Evolutionary conservation across 2,329 filamentous ascomycete genomes (phyloP).

Genomic region (Ceratocystis colombiana): DNA sequence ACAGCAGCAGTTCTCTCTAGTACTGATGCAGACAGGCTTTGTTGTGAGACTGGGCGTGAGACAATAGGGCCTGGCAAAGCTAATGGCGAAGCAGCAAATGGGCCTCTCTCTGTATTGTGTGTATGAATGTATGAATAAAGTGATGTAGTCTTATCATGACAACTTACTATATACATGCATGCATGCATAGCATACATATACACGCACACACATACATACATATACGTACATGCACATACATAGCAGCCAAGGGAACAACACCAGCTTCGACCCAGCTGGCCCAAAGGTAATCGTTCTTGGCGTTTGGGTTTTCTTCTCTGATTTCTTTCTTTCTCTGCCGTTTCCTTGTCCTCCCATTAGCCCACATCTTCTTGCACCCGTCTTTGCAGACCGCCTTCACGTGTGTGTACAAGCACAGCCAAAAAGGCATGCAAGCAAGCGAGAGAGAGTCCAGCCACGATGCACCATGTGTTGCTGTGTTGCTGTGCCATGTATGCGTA

Average conservation of each 20-base stretch:
- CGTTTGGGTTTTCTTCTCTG: too few species aligned
- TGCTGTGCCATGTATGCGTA: conserved; percentile 8
- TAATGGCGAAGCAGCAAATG: neutral
- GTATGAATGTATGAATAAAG: too few species aligned
- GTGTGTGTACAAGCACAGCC: conserved; percentile 11
- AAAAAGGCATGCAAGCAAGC: conserved; percentile 12
- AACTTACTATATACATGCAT: neutral
- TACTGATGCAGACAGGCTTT: neutral
- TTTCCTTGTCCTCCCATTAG: conserved; percentile 3
- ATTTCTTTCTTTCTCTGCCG: neutral
- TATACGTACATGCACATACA: too few species aligned
- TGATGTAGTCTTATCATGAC: neutral
- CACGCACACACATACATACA: too few species aligned
- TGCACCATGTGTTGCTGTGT: conserved; percentile 5
- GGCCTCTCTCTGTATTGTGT: neutral
- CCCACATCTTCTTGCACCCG: neutral
- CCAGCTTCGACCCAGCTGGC: too few species aligned
- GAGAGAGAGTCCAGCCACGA: conserved; percentile 13
- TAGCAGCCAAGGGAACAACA: too few species aligned
- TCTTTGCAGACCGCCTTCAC: conserved; percentile 10
- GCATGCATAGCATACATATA: neutral
- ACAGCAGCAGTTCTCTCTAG: conserved; percentile 8
- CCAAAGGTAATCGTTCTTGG: too few species aligned
- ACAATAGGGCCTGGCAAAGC: neutral
- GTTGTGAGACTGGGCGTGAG: conserved; percentile 2